Conservation (phyloP, 768 basidiomycete genomes). For the Mycena crocata region DNA sequence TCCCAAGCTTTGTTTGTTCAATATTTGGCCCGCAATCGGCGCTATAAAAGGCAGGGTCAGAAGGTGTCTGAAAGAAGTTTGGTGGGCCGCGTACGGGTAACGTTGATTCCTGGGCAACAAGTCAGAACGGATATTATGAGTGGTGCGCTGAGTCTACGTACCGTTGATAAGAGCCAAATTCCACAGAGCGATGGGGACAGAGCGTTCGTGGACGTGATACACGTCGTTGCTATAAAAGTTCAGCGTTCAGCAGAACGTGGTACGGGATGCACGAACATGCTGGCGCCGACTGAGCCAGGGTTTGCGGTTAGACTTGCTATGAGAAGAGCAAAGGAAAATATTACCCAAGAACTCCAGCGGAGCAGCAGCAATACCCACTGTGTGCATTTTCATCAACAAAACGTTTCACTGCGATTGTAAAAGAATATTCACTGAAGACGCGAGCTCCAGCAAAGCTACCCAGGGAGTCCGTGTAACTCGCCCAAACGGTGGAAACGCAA, state of each 20-base stretch:
- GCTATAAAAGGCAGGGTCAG: neutral
- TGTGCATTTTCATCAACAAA: neutral
- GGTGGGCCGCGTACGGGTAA: slow-evolving; percentile 5
- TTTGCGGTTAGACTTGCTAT: neutral
- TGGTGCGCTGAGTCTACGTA: neutral
- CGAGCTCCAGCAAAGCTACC: slow-evolving; percentile 25
- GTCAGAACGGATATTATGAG: neutral
- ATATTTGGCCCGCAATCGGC: slow-evolving; percentile 16
- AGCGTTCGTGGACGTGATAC: slow-evolving; percentile 24
- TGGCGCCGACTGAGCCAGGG: slow-evolving; percentile 17
- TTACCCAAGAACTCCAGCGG: slow-evolving; percentile 23
- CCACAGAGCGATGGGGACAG: slow-evolving; percentile 20
- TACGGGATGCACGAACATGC: slow-evolving; percentile 11
- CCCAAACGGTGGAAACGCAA: slow-evolving; percentile 24
- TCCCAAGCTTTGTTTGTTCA: slow-evolving; percentile 13
- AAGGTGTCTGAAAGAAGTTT: neutral
- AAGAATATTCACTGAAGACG: neutral
- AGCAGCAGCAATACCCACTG: slow-evolving; percentile 25
- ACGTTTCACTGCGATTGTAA: neutral
- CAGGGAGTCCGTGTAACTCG: slow-evolving; percentile 15
- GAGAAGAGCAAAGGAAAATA: neutral
- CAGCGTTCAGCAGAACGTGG: neutral
- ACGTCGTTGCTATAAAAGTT: slow-evolving; percentile 18
- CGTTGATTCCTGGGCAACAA: slow-evolving; percentile 6
- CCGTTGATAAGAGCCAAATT: slow-evolving; percentile 24